A percentile compares a stretch with the other conserved stretches of the same genome.
Conservation (phyloP, 495 filamentous ascomycete species). For the Penicillium psychrofluorescens region DNA sequence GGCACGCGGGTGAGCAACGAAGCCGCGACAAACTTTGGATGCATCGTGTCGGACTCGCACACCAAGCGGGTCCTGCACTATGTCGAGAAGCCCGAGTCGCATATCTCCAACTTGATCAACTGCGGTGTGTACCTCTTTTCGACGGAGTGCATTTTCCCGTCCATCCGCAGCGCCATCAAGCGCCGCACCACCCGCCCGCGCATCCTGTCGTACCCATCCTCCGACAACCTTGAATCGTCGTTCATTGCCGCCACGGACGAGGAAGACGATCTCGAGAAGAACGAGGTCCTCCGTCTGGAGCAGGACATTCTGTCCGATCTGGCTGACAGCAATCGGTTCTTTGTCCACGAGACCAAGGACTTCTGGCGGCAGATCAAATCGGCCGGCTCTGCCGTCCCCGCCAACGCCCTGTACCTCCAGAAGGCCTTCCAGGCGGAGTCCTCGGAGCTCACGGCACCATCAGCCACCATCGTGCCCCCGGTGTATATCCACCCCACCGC, state of each 20-base stretch:
- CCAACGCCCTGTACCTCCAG: slow-evolving; percentile 94
- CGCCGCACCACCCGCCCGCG: slow-evolving; percentile 87
- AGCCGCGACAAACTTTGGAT: slow-evolving; percentile 91
- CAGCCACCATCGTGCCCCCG: slow-evolving; percentile 83
- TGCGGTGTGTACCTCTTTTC: slow-evolving; percentile 98
- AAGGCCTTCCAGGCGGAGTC: slow-evolving; percentile 85
- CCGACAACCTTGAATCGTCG: slow-evolving; percentile 81
- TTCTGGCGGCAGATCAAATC: slow-evolving; percentile 99
- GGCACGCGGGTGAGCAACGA: slow-evolving; percentile 91
- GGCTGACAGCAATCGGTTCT: slow-evolving; percentile 97
- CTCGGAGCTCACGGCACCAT: slow-evolving; percentile 73
- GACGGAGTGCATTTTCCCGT: slow-evolving; percentile 92
- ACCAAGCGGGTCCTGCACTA: slow-evolving; percentile 97
- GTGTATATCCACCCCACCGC: slow-evolving; percentile 98
- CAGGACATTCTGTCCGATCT: slow-evolving; percentile 96
- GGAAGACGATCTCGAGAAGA: slow-evolving; percentile 68
- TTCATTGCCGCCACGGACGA: slow-evolving; percentile 62
- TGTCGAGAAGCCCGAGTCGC: slow-evolving; percentile 97
- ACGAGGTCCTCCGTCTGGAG: slow-evolving; percentile 88
- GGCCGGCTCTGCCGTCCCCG: slow-evolving; percentile 92
- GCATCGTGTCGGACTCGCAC: slow-evolving; percentile 92
- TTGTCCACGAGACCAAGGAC: slow-evolving; percentile 96
- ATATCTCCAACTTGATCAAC: slow-evolving; percentile 99
- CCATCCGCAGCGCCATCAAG: slow-evolving; percentile 92
- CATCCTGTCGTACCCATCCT: slow-evolving; percentile 86